Base-by-base conservation (phyloP, 176 grass and related monocot species). In the Aegilops umbellulata region DNA sequence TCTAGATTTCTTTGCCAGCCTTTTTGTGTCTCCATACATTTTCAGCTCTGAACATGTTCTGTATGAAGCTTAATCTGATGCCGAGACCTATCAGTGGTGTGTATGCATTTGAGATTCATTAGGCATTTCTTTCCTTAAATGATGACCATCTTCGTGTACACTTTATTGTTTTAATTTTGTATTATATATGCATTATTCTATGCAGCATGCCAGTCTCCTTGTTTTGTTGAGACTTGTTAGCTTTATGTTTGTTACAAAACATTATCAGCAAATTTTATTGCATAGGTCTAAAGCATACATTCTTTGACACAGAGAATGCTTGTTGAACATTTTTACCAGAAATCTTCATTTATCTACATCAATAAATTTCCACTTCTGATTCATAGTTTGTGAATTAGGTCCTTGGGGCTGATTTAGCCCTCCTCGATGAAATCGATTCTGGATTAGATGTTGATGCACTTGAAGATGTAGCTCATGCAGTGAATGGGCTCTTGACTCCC, bases 371-470 rank as follows among this genome's bases (percentile, higher is more conserved):
- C 12, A 49, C 22, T 2, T 66, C 81, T 83, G 22, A 83, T 53
- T 85, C 29, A 26, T 86, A 32, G 34, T 87, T 64, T 86, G 35
- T 80, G 74, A 73, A 80, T 90, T 87, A 98, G 97, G 92, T 96
- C 19, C 80, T 96, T 71, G 90, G 93, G 76, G 94, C 97, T 84
- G 90, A 99, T 94, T 88, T 96, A 71, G 94, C 94, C 67, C 91
- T 99, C 92, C 87, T 99, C 65, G 97, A 99, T 82, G 97, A 99
- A 76, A 94, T 99, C 27, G 97, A 99, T 88, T 95, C 94, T 46
- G 97, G 97, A 24, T 91, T 96, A 82, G 97, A 99, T 94, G 97
- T 99, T 79, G 97, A 99, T 89, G 97, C 92, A 77, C 90, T 99
- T 64, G 91, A 93, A 91, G 94, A 99, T 62, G 92, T 99, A 77